Percentiles rank a stretch among this genome's conserved stretches.
Evolutionary conservation across 2,329 filamentous ascomycete species (phyloP).

Genomic region (Fusarium sp.): DNA sequence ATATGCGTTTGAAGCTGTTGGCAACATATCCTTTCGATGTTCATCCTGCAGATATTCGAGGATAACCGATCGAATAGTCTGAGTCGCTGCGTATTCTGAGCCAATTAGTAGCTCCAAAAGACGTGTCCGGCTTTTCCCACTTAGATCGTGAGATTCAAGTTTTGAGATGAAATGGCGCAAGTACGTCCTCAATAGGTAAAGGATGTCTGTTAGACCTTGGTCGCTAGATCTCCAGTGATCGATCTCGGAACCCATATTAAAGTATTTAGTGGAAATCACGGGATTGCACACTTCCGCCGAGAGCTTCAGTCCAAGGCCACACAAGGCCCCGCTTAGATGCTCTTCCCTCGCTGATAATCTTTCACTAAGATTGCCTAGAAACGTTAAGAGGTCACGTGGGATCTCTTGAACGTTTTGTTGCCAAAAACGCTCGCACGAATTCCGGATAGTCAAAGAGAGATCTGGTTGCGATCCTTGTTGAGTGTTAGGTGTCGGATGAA

Average conservation of each 20-base stretch:
- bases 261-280: conserved; percentile 41
- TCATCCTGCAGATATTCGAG: conserved; percentile 18
- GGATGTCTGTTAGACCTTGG: conserved; percentile 36
- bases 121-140: conserved; percentile 33
- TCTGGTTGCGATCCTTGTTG: background rate
- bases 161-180: conserved; percentile 12
- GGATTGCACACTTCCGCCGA: conserved; percentile 46
- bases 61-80: conserved; percentile 44
- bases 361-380: conserved; percentile 56
- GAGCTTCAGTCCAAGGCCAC: conserved; percentile 46
- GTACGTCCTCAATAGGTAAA: conserved; percentile 37
- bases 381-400: conserved; percentile 44
- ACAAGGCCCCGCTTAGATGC: conserved; percentile 45
- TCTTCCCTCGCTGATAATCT: conserved; percentile 44
- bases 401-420: conserved; percentile 1
- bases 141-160: background rate
- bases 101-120: conserved; percentile 49
- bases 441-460: conserved; percentile 40
- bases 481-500: background rate
- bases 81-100: conserved; percentile 32
- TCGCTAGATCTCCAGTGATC: conserved; percentile 20
- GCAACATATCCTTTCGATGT: background rate
- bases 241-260: conserved; percentile 38
- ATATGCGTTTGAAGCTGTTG: conserved; percentile 34
- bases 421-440: conserved; percentile 40